Base-by-base conservation (phyloP, 768 basidiomycete genomes). In the Lentinus tigrinus region DNA sequence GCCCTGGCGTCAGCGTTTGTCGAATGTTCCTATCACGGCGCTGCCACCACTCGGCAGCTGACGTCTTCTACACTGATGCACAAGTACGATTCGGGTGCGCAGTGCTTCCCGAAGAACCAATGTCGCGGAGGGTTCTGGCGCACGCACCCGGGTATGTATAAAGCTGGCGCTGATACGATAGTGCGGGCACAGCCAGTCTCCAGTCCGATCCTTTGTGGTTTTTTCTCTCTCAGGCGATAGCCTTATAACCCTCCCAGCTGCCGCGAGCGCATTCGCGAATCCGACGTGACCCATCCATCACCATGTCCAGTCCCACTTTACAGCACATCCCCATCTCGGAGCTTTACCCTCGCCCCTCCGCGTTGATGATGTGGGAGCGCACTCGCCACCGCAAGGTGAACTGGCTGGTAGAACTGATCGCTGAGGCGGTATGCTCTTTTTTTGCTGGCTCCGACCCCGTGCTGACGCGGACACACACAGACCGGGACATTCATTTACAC, bases 401-500 rank as follows among this genome's bases (percentile, higher is more conserved):
- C 40, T 66, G 62, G 65, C 27, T 67, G 31, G 60, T 69, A 11
- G 70, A 73, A 60, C 61, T 60, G 34, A 40, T 72, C 31, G 71
- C 68, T 1, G 73, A 74, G 58, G 60, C 56, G 4, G 66, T 73
- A 50, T 58, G 68, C 63, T n/a, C 11, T 9, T 24, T 43, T 48
- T 38, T 39, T 37, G 10, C 26, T 7, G 23, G n/a, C 23, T 7
- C 11, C 50, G n/a, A 28, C 24, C 28, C 13, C n/a, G 21, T 16
- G 2, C 19, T 31, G 10, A 11, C 14, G 24, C 10, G 17, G 1
- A 47, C 36, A 14, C 28, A n/a, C 19, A 19, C 19, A 69, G 67
- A 61, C 63, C 23, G 69, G 66, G 17, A 62, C 62, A 19, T 70
- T 68, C 57, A 54, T 73, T 19, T 70, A 69, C 58, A 69, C 67